Percentiles rank a stretch among this genome's conserved stretches.
These are phyloP conservation scores for Syzygium jambos DNA, from an alignment of 345 rosid genomes.

Conservation along the genomic window DNA sequence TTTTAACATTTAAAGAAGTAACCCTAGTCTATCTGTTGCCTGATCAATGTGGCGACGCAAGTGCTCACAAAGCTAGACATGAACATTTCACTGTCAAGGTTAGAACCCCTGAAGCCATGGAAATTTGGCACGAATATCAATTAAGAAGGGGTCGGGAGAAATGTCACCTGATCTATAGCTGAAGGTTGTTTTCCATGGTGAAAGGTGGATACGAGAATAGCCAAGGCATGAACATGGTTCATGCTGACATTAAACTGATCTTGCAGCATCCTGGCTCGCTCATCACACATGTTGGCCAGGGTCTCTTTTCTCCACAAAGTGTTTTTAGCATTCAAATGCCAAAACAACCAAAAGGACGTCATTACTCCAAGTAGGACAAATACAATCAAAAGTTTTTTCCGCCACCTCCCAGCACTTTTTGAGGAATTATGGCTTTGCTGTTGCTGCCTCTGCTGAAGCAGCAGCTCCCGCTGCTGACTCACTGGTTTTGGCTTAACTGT, in stretches of 20 bases:
- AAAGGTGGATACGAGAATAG: slow-evolving; percentile 91
- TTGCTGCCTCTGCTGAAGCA: slow-evolving; percentile 47
- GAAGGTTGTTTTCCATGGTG: slow-evolving; percentile 92
- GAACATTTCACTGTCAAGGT: background rate
- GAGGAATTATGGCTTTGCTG: slow-evolving; percentile 34
- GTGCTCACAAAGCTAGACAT: background rate
- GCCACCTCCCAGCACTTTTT: slow-evolving; percentile 63
- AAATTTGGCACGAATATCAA: background rate
- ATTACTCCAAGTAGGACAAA: slow-evolving; percentile 43
- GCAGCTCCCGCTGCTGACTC: slow-evolving; percentile 20
- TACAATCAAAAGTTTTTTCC: slow-evolving; percentile 45
- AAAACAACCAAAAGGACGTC: slow-evolving; percentile 51
- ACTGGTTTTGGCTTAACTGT: slow-evolving; percentile 19
- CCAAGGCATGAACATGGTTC: slow-evolving; percentile 97
- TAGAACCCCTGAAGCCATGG: background rate
- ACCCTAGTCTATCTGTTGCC: background rate
- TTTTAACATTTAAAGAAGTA: background rate
- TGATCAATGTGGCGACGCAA: background rate
- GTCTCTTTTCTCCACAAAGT: slow-evolving; percentile 48
- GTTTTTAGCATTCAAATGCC: slow-evolving; percentile 27
- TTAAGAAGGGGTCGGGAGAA: background rate
- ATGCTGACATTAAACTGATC: slow-evolving; percentile 98
- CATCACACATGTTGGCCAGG: slow-evolving; percentile 88
- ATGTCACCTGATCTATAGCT: slow-evolving; percentile 82
- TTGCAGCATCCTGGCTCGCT: slow-evolving; percentile 93